phyloP scores from a whole-genome alignment of 108 stramenopile species.

The Stephanodiscus triporus region DNA sequence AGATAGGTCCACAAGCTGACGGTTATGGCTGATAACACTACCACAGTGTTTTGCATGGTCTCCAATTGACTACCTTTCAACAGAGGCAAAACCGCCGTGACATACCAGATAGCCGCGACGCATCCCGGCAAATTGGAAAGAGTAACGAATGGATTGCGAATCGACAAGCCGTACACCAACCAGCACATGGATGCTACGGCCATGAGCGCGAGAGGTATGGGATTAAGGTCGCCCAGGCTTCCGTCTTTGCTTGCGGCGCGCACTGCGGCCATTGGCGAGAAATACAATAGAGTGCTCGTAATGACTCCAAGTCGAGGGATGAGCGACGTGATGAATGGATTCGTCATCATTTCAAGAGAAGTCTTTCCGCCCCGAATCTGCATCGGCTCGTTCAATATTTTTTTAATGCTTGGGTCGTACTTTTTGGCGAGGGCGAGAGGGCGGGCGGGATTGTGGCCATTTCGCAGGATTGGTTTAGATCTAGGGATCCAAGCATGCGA shows the following conservation, averaged over 20 bases:
- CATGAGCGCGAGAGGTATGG: constrained; percentile 59
- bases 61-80: constrained; percentile 22
- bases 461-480: not conserved
- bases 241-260: constrained; percentile 27
- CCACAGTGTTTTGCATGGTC: constrained; percentile 39
- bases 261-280: constrained; percentile 53
- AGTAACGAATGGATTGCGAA: constrained; percentile 51
- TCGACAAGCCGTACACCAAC: constrained; percentile 54
- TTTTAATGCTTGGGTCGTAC: not conserved
- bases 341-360: constrained; percentile 21
- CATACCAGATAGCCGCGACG: constrained; percentile 51
- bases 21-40: constrained; percentile 31
- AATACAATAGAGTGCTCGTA: constrained; percentile 50
- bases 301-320: constrained; percentile 53
- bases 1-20: constrained; percentile 60
- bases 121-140: constrained; percentile 56
- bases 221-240: constrained; percentile 46
- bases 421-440: not conserved
- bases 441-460: not conserved
- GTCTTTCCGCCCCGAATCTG: constrained; percentile 14
- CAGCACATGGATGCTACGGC: constrained; percentile 51
- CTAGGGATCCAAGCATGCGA: constrained; percentile 1
- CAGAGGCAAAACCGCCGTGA: constrained; percentile 34
- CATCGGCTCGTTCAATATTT: not conserved
- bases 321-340: constrained; percentile 24